Percentiles rank a stretch among this genome's conserved stretches.
Conservation (phyloP, 2,329 filamentous ascomycete genomes). For the Xylaria sp. region DNA sequence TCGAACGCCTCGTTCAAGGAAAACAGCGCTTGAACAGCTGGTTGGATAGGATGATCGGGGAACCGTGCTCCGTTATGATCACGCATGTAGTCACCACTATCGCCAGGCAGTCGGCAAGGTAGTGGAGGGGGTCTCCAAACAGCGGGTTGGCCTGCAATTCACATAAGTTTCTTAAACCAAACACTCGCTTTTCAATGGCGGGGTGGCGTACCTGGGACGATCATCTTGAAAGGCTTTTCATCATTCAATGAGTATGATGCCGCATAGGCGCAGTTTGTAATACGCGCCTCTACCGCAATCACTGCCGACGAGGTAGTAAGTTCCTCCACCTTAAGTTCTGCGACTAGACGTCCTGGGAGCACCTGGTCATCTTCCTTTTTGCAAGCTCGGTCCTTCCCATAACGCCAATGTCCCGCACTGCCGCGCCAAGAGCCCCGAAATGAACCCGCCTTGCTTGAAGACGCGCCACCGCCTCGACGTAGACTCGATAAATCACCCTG, state of each 20-base stretch:
- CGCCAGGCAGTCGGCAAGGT: conserved; percentile 27
- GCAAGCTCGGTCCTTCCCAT: neutral
- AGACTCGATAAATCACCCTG: too few relatives aligned
- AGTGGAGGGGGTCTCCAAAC: conserved; percentile 32
- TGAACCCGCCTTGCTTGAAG: conserved; percentile 1
- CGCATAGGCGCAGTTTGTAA: conserved; percentile 31
- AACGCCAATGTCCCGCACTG: neutral
- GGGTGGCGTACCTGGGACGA: conserved; percentile 34
- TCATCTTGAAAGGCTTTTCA: conserved; percentile 24
- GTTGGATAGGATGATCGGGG: conserved; percentile 32
- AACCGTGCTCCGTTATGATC: too few relatives aligned
- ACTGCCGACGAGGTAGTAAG: neutral
- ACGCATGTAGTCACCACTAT: conserved; percentile 31
- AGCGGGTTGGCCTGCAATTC: conserved; percentile 30
- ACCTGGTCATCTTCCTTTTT: neutral
- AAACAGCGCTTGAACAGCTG: too few relatives aligned
- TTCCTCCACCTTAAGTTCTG: conserved; percentile 22
- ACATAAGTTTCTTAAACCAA: conserved; percentile 15
- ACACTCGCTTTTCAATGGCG: neutral
- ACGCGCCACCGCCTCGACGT: too few relatives aligned
- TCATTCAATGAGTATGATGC: conserved; percentile 37
- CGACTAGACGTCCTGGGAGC: conserved; percentile 27
- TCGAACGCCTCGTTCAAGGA: conserved; percentile 30
- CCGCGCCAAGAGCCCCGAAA: conserved; percentile 12
- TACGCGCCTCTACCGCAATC: conserved; percentile 23